These are phyloP conservation scores for Talaromyces sp. DNA, from an alignment of 2,329 filamentous ascomycete species.

Conservation along the genomic window DNA sequence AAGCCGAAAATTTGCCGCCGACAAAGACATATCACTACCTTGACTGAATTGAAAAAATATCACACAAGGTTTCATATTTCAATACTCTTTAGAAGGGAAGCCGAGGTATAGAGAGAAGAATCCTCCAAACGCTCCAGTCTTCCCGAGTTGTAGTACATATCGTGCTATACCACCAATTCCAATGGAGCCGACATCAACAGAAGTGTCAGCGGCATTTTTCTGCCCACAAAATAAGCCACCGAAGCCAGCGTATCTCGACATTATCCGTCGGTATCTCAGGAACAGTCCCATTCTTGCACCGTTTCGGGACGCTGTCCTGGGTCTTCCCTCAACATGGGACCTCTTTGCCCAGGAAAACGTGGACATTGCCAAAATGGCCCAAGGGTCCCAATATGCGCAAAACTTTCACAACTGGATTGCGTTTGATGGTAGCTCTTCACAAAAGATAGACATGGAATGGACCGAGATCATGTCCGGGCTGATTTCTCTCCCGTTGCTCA, in stretches of 20 bases:
- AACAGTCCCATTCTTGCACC: background rate
- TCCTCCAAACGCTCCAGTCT: background rate
- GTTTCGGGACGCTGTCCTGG: conserved; percentile 2
- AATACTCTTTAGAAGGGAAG: background rate
- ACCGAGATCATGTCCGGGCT: conserved; percentile 10
- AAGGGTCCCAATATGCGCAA: conserved; percentile 5
- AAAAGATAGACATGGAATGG: conserved; percentile 1
- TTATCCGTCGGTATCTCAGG: conserved; percentile 5
- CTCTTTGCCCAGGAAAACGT: background rate
- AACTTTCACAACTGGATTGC: conserved; percentile 7
- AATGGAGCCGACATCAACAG: background rate
- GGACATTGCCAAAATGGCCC: conserved; percentile 1
- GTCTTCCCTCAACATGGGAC: conserved; percentile 4
- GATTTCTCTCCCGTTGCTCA: conserved; percentile 4
- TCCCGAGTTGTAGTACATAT: background rate
- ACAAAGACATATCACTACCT: background rate
- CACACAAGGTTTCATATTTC: background rate
- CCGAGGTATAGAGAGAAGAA: background rate
- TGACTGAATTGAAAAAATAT: background rate
- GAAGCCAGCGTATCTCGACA: conserved; percentile 1
- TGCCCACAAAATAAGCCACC: conserved; percentile 10
- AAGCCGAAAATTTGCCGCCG: background rate
- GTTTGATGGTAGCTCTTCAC: background rate
- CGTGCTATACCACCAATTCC: background rate
- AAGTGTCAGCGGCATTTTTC: conserved; percentile 8